Evolutionary conservation across 1,284 basidiomycete species (phyloP), one percentile per base, ranked within the genome.

Genomic region (Ganoderma lucidum): DNA sequence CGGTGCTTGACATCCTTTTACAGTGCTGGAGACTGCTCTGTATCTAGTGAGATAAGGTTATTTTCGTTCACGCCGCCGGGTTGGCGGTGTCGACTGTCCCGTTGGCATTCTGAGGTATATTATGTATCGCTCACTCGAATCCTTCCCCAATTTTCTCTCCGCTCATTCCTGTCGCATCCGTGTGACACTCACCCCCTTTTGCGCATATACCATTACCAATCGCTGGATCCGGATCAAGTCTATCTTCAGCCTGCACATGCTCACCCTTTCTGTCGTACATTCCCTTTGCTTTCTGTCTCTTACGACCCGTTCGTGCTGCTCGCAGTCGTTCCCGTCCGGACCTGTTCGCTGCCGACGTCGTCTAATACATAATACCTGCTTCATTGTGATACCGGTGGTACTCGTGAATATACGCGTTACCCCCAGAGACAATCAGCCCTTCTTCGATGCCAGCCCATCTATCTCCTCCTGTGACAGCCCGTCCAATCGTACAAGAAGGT

Each of bases 401-500:
- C 35, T 63, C 15, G 44, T 62, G 37, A 51, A 66, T 63, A 44
- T 60, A 63, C 37, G 62, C 55, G 66, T 63, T 59, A 67, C 42
- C 63, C 55, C 42, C 28, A 62, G 58, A 66, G 39, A 60, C 37
- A 6, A 61, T 42, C 37, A 61, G 39, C 23, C 30, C 45, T 74
- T 75, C 67, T 71, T 62, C 30, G 69, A 45, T n/a, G 67, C 67
- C 74, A 97, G 84, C 60, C 81, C 84, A 44, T 94, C 91, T n/a
- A 98, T 91, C 72, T 96, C 91, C 58, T 90, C 88, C 71, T 93
- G 81, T 1, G 93, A 88, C 63, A 98, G 81, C 1, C 93, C 96
- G 65, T 97, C 92, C 63, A 98, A 82, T 64, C 96, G 88, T 72
- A 90, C 90, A 5, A 98, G 81, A 37, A 98, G 87, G 81, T 98